phyloP scores from a whole-genome alignment of 169 alveolate species.

The Cryptosporidium bovis region DNA sequence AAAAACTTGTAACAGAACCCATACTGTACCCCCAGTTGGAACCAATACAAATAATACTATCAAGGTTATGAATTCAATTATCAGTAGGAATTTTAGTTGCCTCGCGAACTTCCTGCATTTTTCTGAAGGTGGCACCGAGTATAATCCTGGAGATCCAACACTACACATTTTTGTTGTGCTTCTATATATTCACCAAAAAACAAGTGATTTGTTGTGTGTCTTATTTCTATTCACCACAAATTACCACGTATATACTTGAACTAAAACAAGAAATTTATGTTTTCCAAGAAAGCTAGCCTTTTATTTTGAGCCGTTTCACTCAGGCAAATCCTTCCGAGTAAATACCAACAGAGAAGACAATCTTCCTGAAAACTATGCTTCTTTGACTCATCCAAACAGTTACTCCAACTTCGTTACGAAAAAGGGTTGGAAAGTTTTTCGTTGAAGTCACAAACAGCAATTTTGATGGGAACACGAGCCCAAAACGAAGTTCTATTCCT shows the following conservation, averaged over 20 bases:
- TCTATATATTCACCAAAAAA: not conserved
- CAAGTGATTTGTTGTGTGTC: not conserved
- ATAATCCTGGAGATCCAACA: conserved; percentile 57
- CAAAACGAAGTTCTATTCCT: too few relatives aligned
- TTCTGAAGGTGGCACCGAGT: conserved; percentile 71
- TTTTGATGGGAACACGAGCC: too few relatives aligned
- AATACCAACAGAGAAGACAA: too few relatives aligned
- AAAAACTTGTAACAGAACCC: conserved; percentile 69
- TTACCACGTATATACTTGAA: not conserved
- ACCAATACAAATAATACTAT: conserved; percentile 55
- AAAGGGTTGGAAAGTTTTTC: too few relatives aligned
- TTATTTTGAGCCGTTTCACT: too few relatives aligned
- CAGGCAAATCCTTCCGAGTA: too few relatives aligned
- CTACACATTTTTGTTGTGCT: conserved; percentile 40
- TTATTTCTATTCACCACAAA: not conserved
- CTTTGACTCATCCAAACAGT: too few relatives aligned
- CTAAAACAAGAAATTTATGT: too few relatives aligned
- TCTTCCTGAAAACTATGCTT: too few relatives aligned
- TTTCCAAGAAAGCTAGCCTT: too few relatives aligned
- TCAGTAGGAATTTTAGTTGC: conserved; percentile 46
- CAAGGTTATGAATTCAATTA: conserved; percentile 59
- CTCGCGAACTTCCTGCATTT: conserved; percentile 66
- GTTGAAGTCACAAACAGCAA: too few relatives aligned
- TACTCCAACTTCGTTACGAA: too few relatives aligned
- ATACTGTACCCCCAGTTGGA: conserved; percentile 67